These are phyloP conservation scores for Schizothecium vesticola DNA, from an alignment of 495 filamentous ascomycete species.

Conservation along the genomic window DNA sequence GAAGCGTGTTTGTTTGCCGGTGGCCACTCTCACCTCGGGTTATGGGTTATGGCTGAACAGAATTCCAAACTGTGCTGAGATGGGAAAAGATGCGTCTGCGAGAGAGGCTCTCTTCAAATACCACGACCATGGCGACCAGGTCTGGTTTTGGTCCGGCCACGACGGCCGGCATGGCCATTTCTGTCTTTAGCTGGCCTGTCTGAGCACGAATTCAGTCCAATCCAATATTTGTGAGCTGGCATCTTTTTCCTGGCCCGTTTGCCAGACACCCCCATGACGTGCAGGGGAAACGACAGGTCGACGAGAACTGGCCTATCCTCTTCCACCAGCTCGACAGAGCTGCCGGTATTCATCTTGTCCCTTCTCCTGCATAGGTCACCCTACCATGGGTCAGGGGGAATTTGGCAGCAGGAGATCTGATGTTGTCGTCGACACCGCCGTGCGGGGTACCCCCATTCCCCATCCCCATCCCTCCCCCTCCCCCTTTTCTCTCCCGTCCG, in stretches of 20 bases:
- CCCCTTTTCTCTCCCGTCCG: not conserved
- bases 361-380: not conserved
- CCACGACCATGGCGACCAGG: not conserved
- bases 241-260: not conserved
- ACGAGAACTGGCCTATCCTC: not conserved
- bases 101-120: not conserved
- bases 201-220: not conserved
- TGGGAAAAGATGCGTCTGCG: not conserved
- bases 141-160: conserved; percentile 2
- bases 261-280: not conserved
- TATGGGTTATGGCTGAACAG: not conserved
- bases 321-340: not conserved
- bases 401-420: not conserved
- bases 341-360: not conserved
- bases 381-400: not conserved
- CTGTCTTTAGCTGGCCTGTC: not conserved
- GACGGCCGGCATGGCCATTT: not conserved
- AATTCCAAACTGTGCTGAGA: not conserved
- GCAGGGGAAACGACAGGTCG: not conserved
- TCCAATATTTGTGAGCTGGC: not conserved
- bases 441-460: not conserved
- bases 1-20: not conserved
- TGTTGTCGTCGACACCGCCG: not conserved
- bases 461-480: not conserved
- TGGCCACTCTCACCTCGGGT: not conserved